Base-by-base conservation (phyloP, 306 rosid genomes). In the Fagus crenata region DNA sequence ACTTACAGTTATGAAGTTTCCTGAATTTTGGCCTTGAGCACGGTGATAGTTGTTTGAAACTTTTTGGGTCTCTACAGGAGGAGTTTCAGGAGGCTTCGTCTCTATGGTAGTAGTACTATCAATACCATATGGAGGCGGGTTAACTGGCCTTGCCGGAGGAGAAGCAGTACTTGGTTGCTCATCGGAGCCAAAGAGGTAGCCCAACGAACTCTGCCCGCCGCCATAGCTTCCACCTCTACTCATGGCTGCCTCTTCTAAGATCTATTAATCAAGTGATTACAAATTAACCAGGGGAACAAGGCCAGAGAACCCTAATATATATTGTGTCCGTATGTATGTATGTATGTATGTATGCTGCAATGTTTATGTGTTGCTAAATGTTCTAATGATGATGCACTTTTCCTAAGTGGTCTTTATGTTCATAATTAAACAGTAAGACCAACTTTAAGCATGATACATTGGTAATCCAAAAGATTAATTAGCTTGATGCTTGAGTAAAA, bases 181-280 rank as follows among this genome's bases (percentile, higher is more conserved):
- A 69, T 87, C 93, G n/a, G 89, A 84, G 1, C 92, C 86, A 75
- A 91, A 91, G 12, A 91, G 91, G 49, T 89, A 91, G 37, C 93
- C 93, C 84, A 91, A 82, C 1, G 93, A 91, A 64, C 96, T 91
- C 22, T 80, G 88, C 42, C 92, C 96, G 4, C 96, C 93, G 8
- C 92, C 96, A 35, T 32, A 81, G 87, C 90, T 89, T 59, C 75
- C 93, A 13, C 96, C 93, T 87, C 93, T 86, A 74, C 89, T 91
- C 93, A 87, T 91, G 75, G 36, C 18, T 74, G 54, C 72, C 65
- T 41, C 39, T 59, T 41, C 39, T 59, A 15, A 72, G 43, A 67
- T 55, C 75, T 60, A 46, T 53, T 17, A 36, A 39, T 28, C 32
- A 18, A 53, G 39, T 5, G 31, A 39, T 41, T 40, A 5, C 11